Conservation (phyloP, 176 grass and related monocot genomes). For the Triticum urartu region DNA sequence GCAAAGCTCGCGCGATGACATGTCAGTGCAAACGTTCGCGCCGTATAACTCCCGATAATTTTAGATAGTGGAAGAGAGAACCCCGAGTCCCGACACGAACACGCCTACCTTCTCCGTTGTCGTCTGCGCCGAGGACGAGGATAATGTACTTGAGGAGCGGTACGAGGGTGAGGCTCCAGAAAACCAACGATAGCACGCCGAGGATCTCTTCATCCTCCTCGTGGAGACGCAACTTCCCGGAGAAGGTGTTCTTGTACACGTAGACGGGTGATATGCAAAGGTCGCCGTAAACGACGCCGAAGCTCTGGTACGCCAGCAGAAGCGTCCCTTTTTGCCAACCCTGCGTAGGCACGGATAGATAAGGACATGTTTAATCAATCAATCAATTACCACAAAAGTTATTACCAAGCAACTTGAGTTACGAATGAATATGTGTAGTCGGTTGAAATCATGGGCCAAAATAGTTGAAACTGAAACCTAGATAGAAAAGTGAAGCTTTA, state of each 20-base stretch:
- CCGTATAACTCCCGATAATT: too few relatives aligned
- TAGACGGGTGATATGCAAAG: conserved; percentile 85
- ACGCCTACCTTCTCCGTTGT: conserved; percentile 72
- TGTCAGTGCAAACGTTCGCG: too few relatives aligned
- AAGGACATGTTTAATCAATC: not conserved
- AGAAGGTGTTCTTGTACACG: conserved; percentile 95
- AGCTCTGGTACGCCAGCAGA: conserved; percentile 83
- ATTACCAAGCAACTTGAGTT: not conserved
- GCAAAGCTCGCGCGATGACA: too few relatives aligned
- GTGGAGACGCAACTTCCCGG: conserved; percentile 71
- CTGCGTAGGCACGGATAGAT: not conserved
- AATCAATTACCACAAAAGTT: not conserved
- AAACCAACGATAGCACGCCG: conserved; percentile 74
- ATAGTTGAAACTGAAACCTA: not conserved
- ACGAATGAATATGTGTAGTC: not conserved
- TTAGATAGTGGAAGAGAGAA: too few relatives aligned
- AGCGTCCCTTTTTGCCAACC: conserved; percentile 54
- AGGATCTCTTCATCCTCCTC: conserved; percentile 88
- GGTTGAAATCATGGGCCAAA: not conserved
- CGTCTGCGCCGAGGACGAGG: conserved; percentile 81
- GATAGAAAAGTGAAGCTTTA: not conserved
- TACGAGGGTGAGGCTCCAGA: conserved; percentile 92
- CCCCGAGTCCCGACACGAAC: too few relatives aligned
- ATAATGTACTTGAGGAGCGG: conserved; percentile 87
- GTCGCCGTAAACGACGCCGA: conserved; percentile 87